phyloP scores from a whole-genome alignment of 768 basidiomycete species.

The Lanmaoa rubissima region DNA sequence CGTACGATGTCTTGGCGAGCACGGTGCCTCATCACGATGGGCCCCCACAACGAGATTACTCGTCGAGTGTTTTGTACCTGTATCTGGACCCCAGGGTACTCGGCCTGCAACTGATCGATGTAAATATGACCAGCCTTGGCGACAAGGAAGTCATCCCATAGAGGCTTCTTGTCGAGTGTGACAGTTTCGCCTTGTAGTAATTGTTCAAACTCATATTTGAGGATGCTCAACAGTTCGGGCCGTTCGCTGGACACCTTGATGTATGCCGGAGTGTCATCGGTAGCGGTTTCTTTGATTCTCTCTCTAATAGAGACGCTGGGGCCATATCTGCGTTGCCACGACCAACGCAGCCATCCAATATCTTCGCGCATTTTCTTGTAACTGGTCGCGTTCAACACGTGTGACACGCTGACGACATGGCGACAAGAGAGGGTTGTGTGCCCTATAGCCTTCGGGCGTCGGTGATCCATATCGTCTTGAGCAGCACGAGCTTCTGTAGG shows the following conservation, averaged over 20 bases:
- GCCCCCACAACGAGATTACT: constrained; percentile 55
- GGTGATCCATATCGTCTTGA: constrained; percentile 44
- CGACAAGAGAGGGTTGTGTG: constrained; percentile 47
- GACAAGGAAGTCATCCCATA: constrained; percentile 68
- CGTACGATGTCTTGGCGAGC: constrained; percentile 47
- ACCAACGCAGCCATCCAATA: constrained; percentile 42
- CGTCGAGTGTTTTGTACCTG: constrained; percentile 40
- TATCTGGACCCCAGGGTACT: constrained; percentile 43
- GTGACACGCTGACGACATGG: constrained; percentile 53
- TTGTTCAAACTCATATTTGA: constrained; percentile 63
- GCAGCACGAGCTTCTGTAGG: constrained; percentile 52
- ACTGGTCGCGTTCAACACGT: constrained; percentile 37
- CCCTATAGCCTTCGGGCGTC: constrained; percentile 46
- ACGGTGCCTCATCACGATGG: constrained; percentile 36
- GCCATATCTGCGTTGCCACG: constrained; percentile 32
- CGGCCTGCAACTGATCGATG: constrained; percentile 42
- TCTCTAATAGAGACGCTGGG: constrained; percentile 33
- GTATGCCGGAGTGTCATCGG: constrained; percentile 22
- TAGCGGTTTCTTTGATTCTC: constrained; percentile 4
- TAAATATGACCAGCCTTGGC: constrained; percentile 41
- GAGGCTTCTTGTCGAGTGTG: constrained; percentile 45
- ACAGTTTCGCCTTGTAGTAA: constrained; percentile 61
- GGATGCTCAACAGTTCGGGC: constrained; percentile 46
- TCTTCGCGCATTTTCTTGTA: constrained; percentile 45
- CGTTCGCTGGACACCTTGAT: constrained; percentile 53